Conservation (phyloP, 495 filamentous ascomycete genomes). For the Penicillium dipodomyicola region DNA sequence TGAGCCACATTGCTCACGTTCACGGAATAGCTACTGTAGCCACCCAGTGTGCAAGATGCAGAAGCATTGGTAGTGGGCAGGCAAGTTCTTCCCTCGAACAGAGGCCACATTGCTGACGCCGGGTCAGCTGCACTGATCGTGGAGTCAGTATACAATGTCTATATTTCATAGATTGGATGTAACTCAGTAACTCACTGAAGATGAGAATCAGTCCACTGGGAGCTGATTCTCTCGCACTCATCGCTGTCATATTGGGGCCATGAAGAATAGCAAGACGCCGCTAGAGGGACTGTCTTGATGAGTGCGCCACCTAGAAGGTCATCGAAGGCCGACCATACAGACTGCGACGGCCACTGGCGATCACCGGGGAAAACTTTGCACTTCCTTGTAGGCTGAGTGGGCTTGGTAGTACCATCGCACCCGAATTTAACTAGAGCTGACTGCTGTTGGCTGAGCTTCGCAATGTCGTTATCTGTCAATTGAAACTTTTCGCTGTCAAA, state of each 20-base stretch:
- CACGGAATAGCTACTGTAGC: constrained; percentile 58
- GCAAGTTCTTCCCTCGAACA: constrained; percentile 42
- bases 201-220: constrained; percentile 31
- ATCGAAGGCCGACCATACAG: constrained; percentile 46
- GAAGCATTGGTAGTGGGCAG: constrained; percentile 30
- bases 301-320: constrained; percentile 48
- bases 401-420: constrained; percentile 11
- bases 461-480: constrained; percentile 40
- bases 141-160: constrained; percentile 2
- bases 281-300: constrained; percentile 55
- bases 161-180: neutral
- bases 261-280: constrained; percentile 52
- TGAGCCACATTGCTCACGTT: constrained; percentile 56
- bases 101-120: constrained; percentile 45
- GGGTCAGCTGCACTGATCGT: constrained; percentile 28
- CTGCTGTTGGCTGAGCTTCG: constrained; percentile 29
- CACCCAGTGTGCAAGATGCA: constrained; percentile 53
- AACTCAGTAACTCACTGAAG: constrained; percentile 29
- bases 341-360: constrained; percentile 40
- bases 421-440: constrained; percentile 24
- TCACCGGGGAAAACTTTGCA: constrained; percentile 56
- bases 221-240: constrained; percentile 33
- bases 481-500: constrained; percentile 45
- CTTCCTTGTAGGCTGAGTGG: constrained; percentile 5
- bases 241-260: constrained; percentile 46